Conservation (phyloP, 345 rosid species). For the Rhizophora mangle region DNA sequence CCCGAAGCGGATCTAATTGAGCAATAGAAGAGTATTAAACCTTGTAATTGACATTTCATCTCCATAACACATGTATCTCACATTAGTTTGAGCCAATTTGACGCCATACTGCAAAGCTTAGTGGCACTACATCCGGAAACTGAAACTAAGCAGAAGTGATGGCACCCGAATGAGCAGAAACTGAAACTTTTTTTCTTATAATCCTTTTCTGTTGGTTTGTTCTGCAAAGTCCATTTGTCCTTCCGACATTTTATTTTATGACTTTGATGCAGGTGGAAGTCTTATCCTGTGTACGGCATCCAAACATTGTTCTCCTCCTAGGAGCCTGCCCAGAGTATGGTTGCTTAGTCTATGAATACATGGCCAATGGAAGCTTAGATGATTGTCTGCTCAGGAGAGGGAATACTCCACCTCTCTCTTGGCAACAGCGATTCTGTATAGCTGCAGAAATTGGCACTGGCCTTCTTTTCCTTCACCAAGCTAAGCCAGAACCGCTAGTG, state of each 20-base stretch:
- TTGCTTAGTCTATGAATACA: conserved; percentile 84
- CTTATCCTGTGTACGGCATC: conserved; percentile 73
- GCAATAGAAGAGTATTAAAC: no score
- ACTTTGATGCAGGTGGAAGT: conserved; percentile 59
- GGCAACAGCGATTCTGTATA: conserved; percentile 73
- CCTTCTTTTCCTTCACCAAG: conserved; percentile 85
- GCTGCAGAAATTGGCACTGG: conserved; percentile 83
- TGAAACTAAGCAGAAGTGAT: no score
- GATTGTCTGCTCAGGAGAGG: conserved; percentile 62
- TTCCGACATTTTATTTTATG: background rate
- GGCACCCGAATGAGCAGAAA: no score
- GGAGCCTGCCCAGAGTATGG: conserved; percentile 94
- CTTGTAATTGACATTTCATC: no score
- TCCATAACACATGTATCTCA: no score
- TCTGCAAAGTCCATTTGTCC: background rate
- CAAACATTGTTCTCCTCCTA: conserved; percentile 90
- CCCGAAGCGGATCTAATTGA: no score
- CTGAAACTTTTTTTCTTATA: background rate
- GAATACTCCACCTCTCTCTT: conserved; percentile 54
- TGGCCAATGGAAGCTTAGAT: conserved; percentile 93
- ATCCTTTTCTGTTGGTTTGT: background rate
- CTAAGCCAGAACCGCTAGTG: conserved; percentile 91
- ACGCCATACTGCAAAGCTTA: no score
- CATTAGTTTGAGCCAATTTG: no score
- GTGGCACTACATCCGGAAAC: no score